Percentiles rank a stretch among this genome's conserved stretches.
phyloP scores from a whole-genome alignment of 441 rosid genomes.

The Breynia disticha region DNA sequence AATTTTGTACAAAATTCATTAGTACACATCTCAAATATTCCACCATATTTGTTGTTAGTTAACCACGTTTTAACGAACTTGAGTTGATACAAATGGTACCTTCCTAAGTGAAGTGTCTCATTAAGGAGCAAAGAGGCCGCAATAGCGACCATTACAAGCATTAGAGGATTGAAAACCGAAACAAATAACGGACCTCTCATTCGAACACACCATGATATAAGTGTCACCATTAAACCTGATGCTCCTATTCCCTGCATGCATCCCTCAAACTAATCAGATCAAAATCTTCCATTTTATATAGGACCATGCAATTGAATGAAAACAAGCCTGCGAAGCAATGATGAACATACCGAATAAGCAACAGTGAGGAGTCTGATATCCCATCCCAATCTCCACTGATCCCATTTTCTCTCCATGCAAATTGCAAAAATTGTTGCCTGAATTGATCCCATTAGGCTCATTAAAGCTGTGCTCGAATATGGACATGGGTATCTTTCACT shows the following conservation, averaged over 20 bases:
- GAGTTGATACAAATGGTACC: no score
- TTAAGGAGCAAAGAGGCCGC: not conserved
- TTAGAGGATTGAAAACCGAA: constrained; percentile 8
- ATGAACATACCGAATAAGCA: constrained; percentile 13
- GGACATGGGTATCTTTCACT: constrained; percentile 11
- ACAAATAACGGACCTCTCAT: constrained; percentile 9
- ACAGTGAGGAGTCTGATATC: constrained; percentile 20
- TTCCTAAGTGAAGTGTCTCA: constrained; percentile 9
- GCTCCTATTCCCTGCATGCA: constrained; percentile 5
- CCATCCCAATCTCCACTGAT: constrained; percentile 16
- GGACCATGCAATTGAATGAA: not conserved
- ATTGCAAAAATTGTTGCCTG: constrained; percentile 13
- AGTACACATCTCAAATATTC: no score
- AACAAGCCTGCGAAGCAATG: no score
- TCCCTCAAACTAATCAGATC: no score
- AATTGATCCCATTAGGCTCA: constrained; percentile 18
- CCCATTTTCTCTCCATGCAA: constrained; percentile 22
- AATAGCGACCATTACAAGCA: not conserved
- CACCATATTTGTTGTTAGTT: no score
- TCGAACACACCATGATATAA: constrained; percentile 7
- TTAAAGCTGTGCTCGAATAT: constrained; percentile 14
- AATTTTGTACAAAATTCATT: not conserved
- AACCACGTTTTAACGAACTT: no score
- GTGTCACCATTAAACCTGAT: constrained; percentile 10
- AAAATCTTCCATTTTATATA: no score